phyloP scores from a whole-genome alignment of 163 green algal genomes.

The Prototheca cutis region DNA sequence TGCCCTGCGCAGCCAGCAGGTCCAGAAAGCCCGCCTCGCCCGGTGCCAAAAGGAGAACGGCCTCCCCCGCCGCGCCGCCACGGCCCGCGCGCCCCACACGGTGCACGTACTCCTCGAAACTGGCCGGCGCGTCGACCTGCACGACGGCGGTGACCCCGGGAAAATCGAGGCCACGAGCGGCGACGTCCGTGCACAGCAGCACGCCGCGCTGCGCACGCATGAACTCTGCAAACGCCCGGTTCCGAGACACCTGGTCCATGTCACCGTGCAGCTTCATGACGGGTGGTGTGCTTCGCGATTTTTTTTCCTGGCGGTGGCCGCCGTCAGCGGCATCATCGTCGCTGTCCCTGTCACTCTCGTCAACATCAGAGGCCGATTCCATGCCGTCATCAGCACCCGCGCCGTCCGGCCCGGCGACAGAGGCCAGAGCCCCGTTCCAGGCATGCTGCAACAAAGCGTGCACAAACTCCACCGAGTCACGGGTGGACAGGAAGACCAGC shows the following conservation, averaged over 20 bases:
- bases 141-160: conserved; percentile 53
- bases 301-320: neutral
- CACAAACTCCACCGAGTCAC: conserved; percentile 82
- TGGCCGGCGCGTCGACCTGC: conserved; percentile 63
- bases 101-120: conserved; percentile 73
- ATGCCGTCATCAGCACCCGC: no score
- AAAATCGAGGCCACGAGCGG: conserved; percentile 72
- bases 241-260: conserved; percentile 34
- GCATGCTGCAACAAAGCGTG: conserved; percentile 33
- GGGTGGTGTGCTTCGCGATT: conserved; percentile 3
- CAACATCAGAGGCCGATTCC: no score
- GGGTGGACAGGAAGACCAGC: conserved; percentile 89
- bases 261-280: conserved; percentile 44
- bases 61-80: conserved; percentile 68
- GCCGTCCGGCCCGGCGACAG: no score
- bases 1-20: conserved; percentile 37
- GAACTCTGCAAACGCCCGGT: conserved; percentile 50
- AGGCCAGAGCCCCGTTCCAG: conserved; percentile 9
- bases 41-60: conserved; percentile 66
- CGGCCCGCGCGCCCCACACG: conserved; percentile 82
- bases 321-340: no score
- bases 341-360: no score
- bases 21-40: conserved; percentile 58
- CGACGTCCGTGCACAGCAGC: conserved; percentile 74
- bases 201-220: conserved; percentile 51